phyloP scores from a whole-genome alignment of 176 grass and related monocot genomes.

The Aegilops tauschii region DNA sequence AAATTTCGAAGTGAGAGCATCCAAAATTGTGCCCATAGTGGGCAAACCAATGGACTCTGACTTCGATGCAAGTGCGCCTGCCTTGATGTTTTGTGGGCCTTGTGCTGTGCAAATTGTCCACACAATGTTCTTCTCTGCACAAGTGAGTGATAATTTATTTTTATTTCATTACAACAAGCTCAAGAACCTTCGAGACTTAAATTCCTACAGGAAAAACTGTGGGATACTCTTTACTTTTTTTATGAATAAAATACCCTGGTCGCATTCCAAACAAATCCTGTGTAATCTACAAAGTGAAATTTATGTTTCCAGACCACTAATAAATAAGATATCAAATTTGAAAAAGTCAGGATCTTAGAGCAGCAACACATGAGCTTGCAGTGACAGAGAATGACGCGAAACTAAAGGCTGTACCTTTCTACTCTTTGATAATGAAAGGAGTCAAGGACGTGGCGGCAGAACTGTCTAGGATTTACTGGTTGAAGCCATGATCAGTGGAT shows the following conservation, averaged over 20 bases:
- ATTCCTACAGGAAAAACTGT: background rate
- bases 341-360: background rate
- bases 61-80: background rate
- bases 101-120: background rate
- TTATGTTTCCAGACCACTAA: background rate
- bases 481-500: background rate
- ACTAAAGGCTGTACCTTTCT: background rate
- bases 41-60: background rate
- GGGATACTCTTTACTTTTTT: background rate
- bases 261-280: background rate
- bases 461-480: background rate
- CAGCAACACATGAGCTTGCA: background rate
- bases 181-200: background rate
- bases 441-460: background rate
- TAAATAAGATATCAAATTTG: background rate
- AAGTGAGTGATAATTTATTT: background rate
- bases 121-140: background rate
- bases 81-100: background rate
- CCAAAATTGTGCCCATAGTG: constrained; percentile 9
- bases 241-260: background rate
- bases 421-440: background rate
- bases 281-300: background rate
- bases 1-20: background rate
- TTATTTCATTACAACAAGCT: background rate
- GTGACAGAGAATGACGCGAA: background rate